These are phyloP conservation scores for Ophiostoma sp. DNA, from an alignment of 2,329 filamentous ascomycete species.

Conservation along the genomic window DNA sequence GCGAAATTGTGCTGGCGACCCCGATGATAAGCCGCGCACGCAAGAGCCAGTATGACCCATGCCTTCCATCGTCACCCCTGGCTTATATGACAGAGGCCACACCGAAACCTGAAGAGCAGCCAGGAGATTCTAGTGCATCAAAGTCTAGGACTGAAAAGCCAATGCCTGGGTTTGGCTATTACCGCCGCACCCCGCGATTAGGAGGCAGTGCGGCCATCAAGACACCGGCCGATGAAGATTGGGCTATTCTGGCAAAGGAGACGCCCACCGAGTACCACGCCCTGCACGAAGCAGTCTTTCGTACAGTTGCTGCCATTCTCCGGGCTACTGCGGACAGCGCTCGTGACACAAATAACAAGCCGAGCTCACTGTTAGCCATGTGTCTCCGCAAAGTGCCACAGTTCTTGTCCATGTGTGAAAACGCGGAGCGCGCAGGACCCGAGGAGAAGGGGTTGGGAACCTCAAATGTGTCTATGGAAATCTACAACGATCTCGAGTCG, in stretches of 20 bases:
- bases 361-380: slow-evolving; percentile 44
- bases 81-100: neutral
- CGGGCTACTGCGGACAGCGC: slow-evolving; percentile 35
- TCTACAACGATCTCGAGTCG: slow-evolving; percentile 47
- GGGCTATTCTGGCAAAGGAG: slow-evolving; percentile 35
- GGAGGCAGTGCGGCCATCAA: slow-evolving; percentile 6
- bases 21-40: slow-evolving; percentile 34
- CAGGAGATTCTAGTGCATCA: neutral
- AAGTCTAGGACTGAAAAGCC: neutral
- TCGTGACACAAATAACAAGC: neutral
- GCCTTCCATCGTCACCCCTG: slow-evolving; percentile 31
- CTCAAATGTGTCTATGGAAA: slow-evolving; percentile 39
- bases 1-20: slow-evolving; percentile 33
- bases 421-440: slow-evolving; percentile 38
- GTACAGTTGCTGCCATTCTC: slow-evolving; percentile 43
- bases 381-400: slow-evolving; percentile 46
- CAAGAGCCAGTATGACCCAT: slow-evolving; percentile 25
- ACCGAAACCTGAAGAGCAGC: neutral
- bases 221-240: slow-evolving; percentile 34
- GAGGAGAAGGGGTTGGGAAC: slow-evolving; percentile 38
- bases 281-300: slow-evolving; percentile 44
- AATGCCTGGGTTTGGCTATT: slow-evolving; percentile 10
- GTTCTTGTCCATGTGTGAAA: slow-evolving; percentile 44
- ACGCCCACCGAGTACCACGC: slow-evolving; percentile 33
- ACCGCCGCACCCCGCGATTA: neutral